Conservation (phyloP, 169 alveolate species). For the Amoebophrya sp. region DNA sequence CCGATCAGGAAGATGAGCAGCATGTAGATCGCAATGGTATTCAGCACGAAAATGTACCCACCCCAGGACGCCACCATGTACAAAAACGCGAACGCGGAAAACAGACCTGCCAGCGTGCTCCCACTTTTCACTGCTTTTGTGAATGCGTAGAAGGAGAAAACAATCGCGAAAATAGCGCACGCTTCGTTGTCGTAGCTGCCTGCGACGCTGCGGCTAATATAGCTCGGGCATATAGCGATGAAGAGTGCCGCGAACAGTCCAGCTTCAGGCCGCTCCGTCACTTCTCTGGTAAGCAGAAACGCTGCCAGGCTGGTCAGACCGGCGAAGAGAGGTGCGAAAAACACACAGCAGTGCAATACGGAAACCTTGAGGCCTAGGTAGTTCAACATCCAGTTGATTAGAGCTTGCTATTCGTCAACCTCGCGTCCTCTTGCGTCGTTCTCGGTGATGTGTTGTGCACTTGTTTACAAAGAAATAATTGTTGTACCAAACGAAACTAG, state of each 20-base stretch:
- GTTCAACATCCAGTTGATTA: slow-evolving; percentile 53
- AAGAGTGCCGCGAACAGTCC: slow-evolving; percentile 91
- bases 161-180: slow-evolving; percentile 90
- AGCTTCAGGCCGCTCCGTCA: slow-evolving; percentile 83
- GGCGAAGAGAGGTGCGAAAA: slow-evolving; percentile 93
- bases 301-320: slow-evolving; percentile 82
- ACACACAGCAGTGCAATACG: slow-evolving; percentile 90
- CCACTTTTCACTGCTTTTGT: slow-evolving; percentile 87
- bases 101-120: slow-evolving; percentile 64
- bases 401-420: no score
- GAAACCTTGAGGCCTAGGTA: slow-evolving; percentile 66
- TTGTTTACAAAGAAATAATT: no score
- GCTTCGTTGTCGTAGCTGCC: slow-evolving; percentile 98
- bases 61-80: slow-evolving; percentile 94
- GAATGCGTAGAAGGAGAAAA: slow-evolving; percentile 85
- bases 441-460: no score
- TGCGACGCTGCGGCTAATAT: slow-evolving; percentile 86
- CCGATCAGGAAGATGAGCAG: neutral
- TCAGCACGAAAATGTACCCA: slow-evolving; percentile 94
- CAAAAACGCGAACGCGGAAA: slow-evolving; percentile 63
- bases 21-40: slow-evolving; percentile 83
- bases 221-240: slow-evolving; percentile 91
- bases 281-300: neutral
- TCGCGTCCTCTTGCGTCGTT: no score
- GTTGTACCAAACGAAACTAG: no score